Conservation (phyloP, 495 filamentous ascomycete genomes). For the Sphaerosporella brunnea region DNA sequence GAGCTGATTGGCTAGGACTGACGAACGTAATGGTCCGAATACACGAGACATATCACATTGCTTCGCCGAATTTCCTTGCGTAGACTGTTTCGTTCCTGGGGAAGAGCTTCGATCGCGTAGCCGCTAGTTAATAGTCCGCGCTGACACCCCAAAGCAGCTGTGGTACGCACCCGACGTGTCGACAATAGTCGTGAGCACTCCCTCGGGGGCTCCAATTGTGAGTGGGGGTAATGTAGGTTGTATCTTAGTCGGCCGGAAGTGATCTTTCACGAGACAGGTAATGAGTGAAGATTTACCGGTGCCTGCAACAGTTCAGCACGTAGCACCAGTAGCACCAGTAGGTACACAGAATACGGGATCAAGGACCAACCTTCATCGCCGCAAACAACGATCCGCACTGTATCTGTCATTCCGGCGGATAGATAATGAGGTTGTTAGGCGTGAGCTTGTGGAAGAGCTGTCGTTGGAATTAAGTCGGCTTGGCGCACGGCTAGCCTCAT, state of each 20-base stretch:
- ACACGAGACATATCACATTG: constrained; percentile 93
- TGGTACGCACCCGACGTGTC: constrained; percentile 50
- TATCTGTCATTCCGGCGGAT: constrained; percentile 15
- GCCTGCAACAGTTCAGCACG: constrained; percentile 20
- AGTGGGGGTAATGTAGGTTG: constrained; percentile 86
- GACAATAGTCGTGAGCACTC: constrained; percentile 88
- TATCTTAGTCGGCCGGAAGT: constrained; percentile 84
- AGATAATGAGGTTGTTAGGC: too few relatives aligned
- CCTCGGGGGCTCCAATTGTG: constrained; percentile 81
- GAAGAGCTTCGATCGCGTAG: constrained; percentile 52
- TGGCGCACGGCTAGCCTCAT: too few relatives aligned
- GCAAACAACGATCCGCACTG: constrained; percentile 89
- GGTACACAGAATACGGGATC: constrained; percentile 25
- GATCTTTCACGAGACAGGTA: constrained; percentile 74
- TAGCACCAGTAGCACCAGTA: too few relatives aligned
- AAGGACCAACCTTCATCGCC: constrained; percentile 52
- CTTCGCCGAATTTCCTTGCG: constrained; percentile 88
- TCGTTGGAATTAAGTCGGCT: neutral
- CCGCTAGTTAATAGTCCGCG: too few relatives aligned
- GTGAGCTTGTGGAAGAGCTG: too few relatives aligned
- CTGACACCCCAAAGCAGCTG: too few relatives aligned
- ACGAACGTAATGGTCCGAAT: constrained; percentile 69
- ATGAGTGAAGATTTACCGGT: constrained; percentile 55
- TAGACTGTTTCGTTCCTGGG: constrained; percentile 73
- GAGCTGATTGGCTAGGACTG: neutral